Evolutionary conservation across 2,329 filamentous ascomycete genomes (phyloP), one percentile per base, ranked within the genome.

Genomic region (Microcyclosporella mali): DNA sequence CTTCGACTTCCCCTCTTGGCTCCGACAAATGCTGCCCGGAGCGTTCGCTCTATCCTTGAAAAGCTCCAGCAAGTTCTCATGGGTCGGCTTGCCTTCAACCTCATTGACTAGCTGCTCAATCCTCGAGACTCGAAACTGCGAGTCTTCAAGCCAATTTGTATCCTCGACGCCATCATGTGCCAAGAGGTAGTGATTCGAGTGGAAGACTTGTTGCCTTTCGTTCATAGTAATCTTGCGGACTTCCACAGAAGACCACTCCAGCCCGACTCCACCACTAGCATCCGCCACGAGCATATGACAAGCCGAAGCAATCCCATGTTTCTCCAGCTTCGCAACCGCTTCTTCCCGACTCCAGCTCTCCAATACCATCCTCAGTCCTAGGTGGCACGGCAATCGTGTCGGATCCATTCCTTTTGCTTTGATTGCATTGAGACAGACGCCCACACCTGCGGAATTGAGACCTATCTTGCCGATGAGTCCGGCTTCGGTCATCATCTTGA

Each of bases 381-480:
- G 64, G 54, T 84, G 80, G n/a, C 79, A 73, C 0, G 81, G 79
- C 2, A 82, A 52, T 6, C 69, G 71, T 1, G 61, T 59, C 2
- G 61, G 52, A 52, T 78, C 68, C 36, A 81, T 70, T 1, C 78
- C 77, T 2, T 70, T 67, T 3, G 75, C 76, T 30, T 71, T 69
- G 46, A 84, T 79, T 0, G 79, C 81, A 47, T 84, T 84, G 7
- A 83, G 65, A 33, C 73, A 75, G 0, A 74, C 72, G 0, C 78
- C 79, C 0, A 84, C 76, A 0, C 79, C 77, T 0, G 59, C 55
- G 12, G 64, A 66, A 54, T 84, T 84, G 51, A 83, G 67, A 0
- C 81, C 81, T 16, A 84, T 82, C 59, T 84, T 84, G 11, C 78
- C 79, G 27, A 84, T 72, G 16, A 81, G 70, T 11, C 78, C 78